Evolutionary conservation across 2,329 filamentous ascomycete species (phyloP).

Genomic region (Chrysosphaeria jannelii): DNA sequence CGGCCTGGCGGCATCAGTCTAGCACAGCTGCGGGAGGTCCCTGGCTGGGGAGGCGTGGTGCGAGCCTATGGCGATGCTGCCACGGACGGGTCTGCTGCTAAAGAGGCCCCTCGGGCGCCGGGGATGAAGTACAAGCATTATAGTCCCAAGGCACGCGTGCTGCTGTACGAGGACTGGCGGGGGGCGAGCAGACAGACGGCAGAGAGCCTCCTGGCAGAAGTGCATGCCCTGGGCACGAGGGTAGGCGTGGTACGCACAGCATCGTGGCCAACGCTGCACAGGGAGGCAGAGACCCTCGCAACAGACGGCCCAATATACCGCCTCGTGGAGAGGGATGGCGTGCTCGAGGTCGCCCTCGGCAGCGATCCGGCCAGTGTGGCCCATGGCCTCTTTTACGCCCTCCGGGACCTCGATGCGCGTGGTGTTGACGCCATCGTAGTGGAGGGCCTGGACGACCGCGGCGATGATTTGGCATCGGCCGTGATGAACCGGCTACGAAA

Average conservation of each 20-base stretch:
- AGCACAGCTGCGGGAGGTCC: slow-evolving; percentile 40
- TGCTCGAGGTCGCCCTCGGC: slow-evolving; percentile 48
- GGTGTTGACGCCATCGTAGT: slow-evolving; percentile 65
- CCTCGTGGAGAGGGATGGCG: slow-evolving; percentile 8
- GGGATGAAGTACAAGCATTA: slow-evolving; percentile 99
- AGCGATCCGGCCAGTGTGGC: slow-evolving; percentile 43
- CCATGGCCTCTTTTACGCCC: slow-evolving; percentile 58
- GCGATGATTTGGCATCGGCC: slow-evolving; percentile 62
- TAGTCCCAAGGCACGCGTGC: slow-evolving; percentile 61
- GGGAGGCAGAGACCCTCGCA: too few species aligned
- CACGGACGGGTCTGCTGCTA: slow-evolving; percentile 11
- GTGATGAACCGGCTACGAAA: slow-evolving; percentile 65
- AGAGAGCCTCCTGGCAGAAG: slow-evolving; percentile 4
- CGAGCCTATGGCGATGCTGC: slow-evolving; percentile 54
- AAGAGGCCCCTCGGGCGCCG: slow-evolving; percentile 39
- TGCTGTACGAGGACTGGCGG: slow-evolving; percentile 39
- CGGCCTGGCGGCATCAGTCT: slow-evolving; percentile 68
- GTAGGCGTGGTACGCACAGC: slow-evolving; percentile 25
- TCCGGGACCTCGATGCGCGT: slow-evolving; percentile 57
- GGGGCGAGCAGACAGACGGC: slow-evolving; percentile 5
- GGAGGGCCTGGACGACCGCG: slow-evolving; percentile 55
- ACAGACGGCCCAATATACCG: too few species aligned
- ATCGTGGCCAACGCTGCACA: slow-evolving; percentile 17
- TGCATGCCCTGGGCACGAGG: not conserved
- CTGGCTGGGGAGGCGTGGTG: slow-evolving; percentile 53